These are phyloP conservation scores for Polytrichum commune DNA, from an alignment of 225 moss, liverwort and hornwort genomes.

Conservation along the genomic window DNA sequence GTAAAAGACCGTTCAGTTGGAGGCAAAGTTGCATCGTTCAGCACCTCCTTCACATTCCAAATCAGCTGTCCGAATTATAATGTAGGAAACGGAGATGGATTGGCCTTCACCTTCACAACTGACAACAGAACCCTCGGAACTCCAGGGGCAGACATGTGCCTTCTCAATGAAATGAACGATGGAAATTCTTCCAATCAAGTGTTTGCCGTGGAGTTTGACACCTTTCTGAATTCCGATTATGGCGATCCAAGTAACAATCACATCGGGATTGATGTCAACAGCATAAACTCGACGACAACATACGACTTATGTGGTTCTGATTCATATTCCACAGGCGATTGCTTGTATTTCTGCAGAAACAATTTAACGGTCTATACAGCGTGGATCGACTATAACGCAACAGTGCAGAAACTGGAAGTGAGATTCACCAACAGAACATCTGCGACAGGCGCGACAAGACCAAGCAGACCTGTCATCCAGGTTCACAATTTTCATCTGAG, in stretches of 20 bases:
- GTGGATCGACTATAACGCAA: slow-evolving; percentile 48
- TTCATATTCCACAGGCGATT: not conserved
- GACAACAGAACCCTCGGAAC: not conserved
- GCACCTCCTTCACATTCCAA: slow-evolving; percentile 29
- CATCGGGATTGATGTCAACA: slow-evolving; percentile 24
- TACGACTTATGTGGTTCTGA: slow-evolving; percentile 16
- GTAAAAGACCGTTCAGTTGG: slow-evolving; percentile 1
- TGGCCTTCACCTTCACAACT: slow-evolving; percentile 38
- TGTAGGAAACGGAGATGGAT: slow-evolving; percentile 11
- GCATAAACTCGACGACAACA: slow-evolving; percentile 1
- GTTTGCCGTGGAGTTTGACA: slow-evolving; percentile 58
- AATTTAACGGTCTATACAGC: slow-evolving; percentile 17
- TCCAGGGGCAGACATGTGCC: slow-evolving; percentile 21
- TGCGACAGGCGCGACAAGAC: not conserved
- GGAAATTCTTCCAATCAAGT: slow-evolving; percentile 15
- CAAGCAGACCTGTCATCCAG: not conserved
- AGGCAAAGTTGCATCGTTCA: slow-evolving; percentile 24
- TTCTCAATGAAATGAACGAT: slow-evolving; percentile 11
- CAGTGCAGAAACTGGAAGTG: slow-evolving; percentile 20
- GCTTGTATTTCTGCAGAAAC: slow-evolving; percentile 19
- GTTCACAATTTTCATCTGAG: not conserved
- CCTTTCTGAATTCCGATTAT: slow-evolving; percentile 2
- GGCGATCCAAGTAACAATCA: slow-evolving; percentile 34
- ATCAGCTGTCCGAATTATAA: not conserved
- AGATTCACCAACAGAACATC: slow-evolving; percentile 9